phyloP scores from a whole-genome alignment of 2,329 filamentous ascomycete genomes.

The Xylaria sp. region DNA sequence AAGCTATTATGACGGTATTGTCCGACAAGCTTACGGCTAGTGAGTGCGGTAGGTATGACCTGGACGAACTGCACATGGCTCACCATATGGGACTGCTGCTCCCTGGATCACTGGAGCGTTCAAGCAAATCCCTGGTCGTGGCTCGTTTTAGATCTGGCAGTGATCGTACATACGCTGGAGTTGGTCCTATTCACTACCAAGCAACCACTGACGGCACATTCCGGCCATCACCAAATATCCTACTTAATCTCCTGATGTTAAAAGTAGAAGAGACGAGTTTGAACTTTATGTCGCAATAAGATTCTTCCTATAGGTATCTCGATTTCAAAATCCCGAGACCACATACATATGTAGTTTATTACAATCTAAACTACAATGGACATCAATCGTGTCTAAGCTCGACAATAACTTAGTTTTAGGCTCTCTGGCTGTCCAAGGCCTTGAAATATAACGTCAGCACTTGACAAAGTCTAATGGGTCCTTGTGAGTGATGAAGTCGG shows the following conservation, averaged over 20 bases:
- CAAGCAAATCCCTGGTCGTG: neutral
- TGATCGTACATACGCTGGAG: neutral
- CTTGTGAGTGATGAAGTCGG: neutral
- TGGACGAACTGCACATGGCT: neutral
- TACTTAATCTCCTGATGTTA: neutral
- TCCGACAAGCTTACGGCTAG: conserved; percentile 6
- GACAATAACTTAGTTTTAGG: neutral
- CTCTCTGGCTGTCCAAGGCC: neutral
- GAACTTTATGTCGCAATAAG: neutral
- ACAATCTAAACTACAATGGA: neutral
- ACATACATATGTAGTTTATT: neutral
- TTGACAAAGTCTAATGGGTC: neutral
- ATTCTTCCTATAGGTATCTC: neutral
- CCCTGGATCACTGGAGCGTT: neutral
- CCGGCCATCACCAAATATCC: conserved; percentile 21
- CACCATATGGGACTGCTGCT: neutral
- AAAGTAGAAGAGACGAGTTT: neutral
- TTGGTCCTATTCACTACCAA: conserved; percentile 8
- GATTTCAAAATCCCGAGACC: neutral
- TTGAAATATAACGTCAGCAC: neutral
- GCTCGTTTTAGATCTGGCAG: neutral
- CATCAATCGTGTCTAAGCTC: neutral
- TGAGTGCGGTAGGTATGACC: neutral
- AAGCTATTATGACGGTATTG: conserved; percentile 8
- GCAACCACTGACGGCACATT: conserved; percentile 20